Conservation (phyloP, 1,284 basidiomycete genomes). For the Mycena sp. region DNA sequence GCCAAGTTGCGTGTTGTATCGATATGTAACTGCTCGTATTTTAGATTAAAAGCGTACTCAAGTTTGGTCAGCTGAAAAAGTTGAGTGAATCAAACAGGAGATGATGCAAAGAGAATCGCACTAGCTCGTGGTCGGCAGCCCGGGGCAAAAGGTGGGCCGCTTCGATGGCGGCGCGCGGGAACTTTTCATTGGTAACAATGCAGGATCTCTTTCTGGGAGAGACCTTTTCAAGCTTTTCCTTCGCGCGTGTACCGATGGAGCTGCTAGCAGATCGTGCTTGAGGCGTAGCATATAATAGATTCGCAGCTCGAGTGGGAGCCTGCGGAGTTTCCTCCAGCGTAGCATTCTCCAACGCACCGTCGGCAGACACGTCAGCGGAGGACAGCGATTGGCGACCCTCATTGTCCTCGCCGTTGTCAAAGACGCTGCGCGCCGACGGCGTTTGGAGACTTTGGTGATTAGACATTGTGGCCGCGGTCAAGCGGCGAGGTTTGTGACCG, state of each 20-base stretch:
- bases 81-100: constrained; percentile 3
- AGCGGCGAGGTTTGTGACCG: too few species aligned
- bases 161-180: background rate
- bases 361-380: too few species aligned
- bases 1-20: constrained; percentile 5
- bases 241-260: background rate
- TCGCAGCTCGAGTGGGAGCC: too few species aligned
- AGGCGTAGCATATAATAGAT: background rate
- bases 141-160: constrained; percentile 4
- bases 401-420: too few species aligned
- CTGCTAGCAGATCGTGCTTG: constrained; percentile 1
- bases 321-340: too few species aligned
- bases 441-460: too few species aligned
- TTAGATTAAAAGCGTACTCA: background rate
- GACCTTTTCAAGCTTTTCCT: background rate
- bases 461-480: too few species aligned
- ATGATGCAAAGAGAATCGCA: background rate
- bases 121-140: background rate
- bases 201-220: background rate
- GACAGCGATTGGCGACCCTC: too few species aligned
- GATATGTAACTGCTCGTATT: constrained; percentile 3
- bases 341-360: too few species aligned
- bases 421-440: too few species aligned
- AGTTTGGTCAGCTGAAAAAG: constrained; percentile 8
- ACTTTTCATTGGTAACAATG: background rate